Evolutionary conservation across 805 yeast genomes (phyloP), one percentile per base, ranked within the genome.

Genomic region (Kodamaea jinghongensis): DNA sequence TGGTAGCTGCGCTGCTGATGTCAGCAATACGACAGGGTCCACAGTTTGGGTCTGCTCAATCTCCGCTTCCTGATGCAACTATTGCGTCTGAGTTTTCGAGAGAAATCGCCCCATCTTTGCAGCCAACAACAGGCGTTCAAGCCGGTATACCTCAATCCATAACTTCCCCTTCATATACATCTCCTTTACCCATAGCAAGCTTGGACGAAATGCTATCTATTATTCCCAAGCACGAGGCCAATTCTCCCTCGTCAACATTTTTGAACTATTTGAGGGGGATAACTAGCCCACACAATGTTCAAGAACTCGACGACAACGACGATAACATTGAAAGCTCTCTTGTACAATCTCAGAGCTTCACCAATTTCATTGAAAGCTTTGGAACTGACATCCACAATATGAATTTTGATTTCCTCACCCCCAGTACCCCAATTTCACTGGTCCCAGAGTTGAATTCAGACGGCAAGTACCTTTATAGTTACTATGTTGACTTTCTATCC

Each of bases 401-500:
- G 3, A 30, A 9, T 5, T 22, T 31, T 12, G n/a, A 23, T 36
- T 4, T 13, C 31, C 23, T 14, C 31, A 3, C 17, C 35, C 8
- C 41, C 36, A 10, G 3, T 25, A 4, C 41, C 36, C 10, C 35
- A 17, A 13, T 10, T 17, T 37, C 28, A 36, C 17, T 16, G 45
- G 31, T 52, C 10, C 56, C 64, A 2, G 58, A 56, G 22, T 28
- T 44, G 11, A 34, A 15, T 14, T 38, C 41, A 6, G 17, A 26
- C 27, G 49, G 69, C 16, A 51, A 58, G 17, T 58, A 58, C 41
- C 55, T 76, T 4, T 75, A 74, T 51, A 71, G 71, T 35, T 75
- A 76, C 51, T 77, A 75, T 49, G 67, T 70, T 22, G 72, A 73
- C 42, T 65, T 64, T 9, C 49, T 77, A 28, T 62, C 75, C 10